Percentiles rank a stretch among this genome's conserved stretches.
Conservation (phyloP, 2,329 filamentous ascomycete genomes). For the Pseudodiploospora longispora region DNA sequence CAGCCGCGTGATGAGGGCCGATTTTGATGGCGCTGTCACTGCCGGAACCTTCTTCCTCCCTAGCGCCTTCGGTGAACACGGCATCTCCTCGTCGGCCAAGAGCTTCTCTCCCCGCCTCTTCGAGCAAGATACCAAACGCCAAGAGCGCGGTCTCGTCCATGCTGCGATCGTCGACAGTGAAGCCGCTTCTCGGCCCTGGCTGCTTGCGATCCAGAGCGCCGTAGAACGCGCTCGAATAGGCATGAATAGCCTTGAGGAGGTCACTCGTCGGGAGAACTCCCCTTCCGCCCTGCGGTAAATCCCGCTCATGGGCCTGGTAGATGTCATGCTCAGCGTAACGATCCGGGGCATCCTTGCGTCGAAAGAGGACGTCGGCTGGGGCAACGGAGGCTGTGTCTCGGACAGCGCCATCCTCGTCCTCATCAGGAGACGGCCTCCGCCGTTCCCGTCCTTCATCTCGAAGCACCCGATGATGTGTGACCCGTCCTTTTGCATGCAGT, state of each 20-base stretch:
- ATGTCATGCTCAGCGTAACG: constrained; percentile 65
- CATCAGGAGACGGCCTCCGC: too few species aligned
- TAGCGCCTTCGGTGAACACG: constrained; percentile 57
- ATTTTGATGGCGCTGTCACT: constrained; percentile 1
- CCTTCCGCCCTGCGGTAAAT: constrained; percentile 40
- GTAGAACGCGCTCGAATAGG: constrained; percentile 62
- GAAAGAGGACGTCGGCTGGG: constrained; percentile 66
- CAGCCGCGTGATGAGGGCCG: constrained; percentile 9
- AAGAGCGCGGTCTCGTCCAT: constrained; percentile 74
- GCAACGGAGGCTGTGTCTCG: constrained; percentile 31
- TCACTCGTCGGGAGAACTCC: constrained; percentile 57
- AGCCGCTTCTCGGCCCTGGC: constrained; percentile 9
- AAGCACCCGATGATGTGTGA: constrained; percentile 17
- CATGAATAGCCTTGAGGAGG: constrained; percentile 60
- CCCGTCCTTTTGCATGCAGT: constrained; percentile 20
- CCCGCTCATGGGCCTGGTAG: constrained; percentile 56
- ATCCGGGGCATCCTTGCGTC: constrained; percentile 52
- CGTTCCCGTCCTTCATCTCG: constrained; percentile 10
- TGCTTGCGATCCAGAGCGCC: constrained; percentile 25
- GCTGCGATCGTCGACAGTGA: constrained; percentile 44
- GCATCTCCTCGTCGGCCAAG: constrained; percentile 61
- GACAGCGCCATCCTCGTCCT: neutral
- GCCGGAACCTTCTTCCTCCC: constrained; percentile 1
- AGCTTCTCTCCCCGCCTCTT: constrained; percentile 56
- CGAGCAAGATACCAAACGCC: constrained; percentile 65